Percentiles rank a stretch among this genome's conserved stretches.
These are phyloP conservation scores for Trametes sanguinea DNA, from an alignment of 768 basidiomycete species.

Conservation along the genomic window DNA sequence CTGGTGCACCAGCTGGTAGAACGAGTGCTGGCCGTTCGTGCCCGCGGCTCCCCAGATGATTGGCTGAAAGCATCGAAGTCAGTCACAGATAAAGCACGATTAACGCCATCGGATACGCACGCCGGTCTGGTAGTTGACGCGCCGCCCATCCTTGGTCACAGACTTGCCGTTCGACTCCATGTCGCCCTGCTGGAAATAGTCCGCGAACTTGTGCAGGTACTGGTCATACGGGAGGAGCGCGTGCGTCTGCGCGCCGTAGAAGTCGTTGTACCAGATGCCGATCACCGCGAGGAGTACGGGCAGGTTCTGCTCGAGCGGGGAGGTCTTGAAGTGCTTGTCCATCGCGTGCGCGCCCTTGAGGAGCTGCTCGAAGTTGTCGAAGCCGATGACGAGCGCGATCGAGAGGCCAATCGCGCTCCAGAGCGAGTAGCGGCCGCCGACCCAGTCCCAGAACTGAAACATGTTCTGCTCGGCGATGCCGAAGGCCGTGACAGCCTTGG, in stretches of 20 bases:
- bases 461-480: conserved; percentile 92
- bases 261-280: conserved; percentile 99
- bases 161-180: conserved; percentile 99
- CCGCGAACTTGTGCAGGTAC: conserved; percentile 98
- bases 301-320: conserved; percentile 86
- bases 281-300: conserved; percentile 88
- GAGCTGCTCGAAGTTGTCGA: conserved; percentile 89
- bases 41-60: conserved; percentile 99
- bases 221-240: conserved; percentile 97
- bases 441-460: conserved; percentile 99
- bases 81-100: not conserved
- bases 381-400: conserved; percentile 92
- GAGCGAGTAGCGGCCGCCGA: conserved; percentile 96
- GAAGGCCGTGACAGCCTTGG: conserved; percentile 88
- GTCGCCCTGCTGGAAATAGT: conserved; percentile 99
- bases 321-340: conserved; percentile 94
- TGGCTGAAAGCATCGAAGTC: conserved; percentile 50
- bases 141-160: conserved; percentile 89
- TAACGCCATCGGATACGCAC: conserved; percentile 46
- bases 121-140: conserved; percentile 95
- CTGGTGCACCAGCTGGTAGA: conserved; percentile 97
- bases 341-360: conserved; percentile 94
- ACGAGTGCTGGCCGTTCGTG: conserved; percentile 99
- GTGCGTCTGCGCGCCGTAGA: conserved; percentile 95
- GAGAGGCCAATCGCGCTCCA: conserved; percentile 98